Evolutionary conservation across 306 rosid genomes (phyloP).

Genomic region (Cucurbita pepo): DNA sequence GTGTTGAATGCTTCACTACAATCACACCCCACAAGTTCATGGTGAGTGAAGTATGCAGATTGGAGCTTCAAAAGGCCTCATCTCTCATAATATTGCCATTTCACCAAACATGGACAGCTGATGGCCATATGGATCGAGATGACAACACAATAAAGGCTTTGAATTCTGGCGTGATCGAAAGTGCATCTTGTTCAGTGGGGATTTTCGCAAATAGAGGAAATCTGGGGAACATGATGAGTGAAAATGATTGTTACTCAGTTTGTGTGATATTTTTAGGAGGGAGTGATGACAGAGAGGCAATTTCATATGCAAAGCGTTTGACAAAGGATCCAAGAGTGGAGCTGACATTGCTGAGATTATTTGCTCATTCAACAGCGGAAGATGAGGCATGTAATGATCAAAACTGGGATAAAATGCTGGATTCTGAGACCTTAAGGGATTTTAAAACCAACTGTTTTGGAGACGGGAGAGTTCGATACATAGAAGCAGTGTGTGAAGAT

Average conservation of each 20-base stretch:
- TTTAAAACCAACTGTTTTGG: neutral
- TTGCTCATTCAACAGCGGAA: neutral
- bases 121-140: neutral
- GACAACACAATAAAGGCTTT: neutral
- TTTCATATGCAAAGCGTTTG: conserved; percentile 33
- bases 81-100: conserved; percentile 27
- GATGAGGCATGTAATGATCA: neutral
- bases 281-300: conserved; percentile 48
- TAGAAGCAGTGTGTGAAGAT: conserved; percentile 5
- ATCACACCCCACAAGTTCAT: conserved; percentile 28
- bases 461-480: neutral
- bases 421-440: conserved; percentile 2
- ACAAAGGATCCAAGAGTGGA: conserved; percentile 14
- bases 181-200: neutral
- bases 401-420: conserved; percentile 10
- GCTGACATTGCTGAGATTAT: conserved; percentile 20
- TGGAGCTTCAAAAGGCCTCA: conserved; percentile 27
- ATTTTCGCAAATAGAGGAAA: neutral
- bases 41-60: conserved; percentile 39
- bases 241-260: neutral
- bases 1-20: conserved; percentile 25
- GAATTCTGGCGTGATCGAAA: neutral
- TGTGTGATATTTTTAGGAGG: conserved; percentile 56
- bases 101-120: neutral
- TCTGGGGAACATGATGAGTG: neutral